Percentiles rank a stretch among this genome's conserved stretches.
phyloP scores from a whole-genome alignment of 352 stramenopile genomes.

The Saprolegnia parasitica region DNA sequence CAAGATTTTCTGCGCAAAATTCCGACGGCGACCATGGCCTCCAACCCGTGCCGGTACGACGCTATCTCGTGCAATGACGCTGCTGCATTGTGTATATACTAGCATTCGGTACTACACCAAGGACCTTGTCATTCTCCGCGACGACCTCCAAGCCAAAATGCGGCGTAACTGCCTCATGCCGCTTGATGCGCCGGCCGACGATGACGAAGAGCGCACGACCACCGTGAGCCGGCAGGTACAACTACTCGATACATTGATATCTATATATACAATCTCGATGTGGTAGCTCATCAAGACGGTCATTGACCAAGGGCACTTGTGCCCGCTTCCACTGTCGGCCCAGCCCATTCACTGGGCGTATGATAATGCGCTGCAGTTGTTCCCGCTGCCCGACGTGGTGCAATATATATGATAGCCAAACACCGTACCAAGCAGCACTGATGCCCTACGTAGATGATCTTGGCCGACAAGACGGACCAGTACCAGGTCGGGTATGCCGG shows the following conservation, averaged over 20 bases:
- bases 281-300: conserved; percentile 77
- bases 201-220: conserved; percentile 23
- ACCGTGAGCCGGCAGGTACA: conserved; percentile 11
- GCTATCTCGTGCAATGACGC: no score
- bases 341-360: conserved; percentile 93
- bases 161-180: conserved; percentile 80
- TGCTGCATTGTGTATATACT: background rate
- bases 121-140: conserved; percentile 90
- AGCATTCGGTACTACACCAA: conserved; percentile 90
- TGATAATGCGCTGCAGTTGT: conserved; percentile 89
- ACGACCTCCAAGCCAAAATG: conserved; percentile 90
- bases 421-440: background rate
- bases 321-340: conserved; percentile 78
- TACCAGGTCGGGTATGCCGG: conserved; percentile 80
- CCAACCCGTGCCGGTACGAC: conserved; percentile 87
- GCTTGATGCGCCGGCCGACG: conserved; percentile 32
- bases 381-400: conserved; percentile 88
- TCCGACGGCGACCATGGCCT: conserved; percentile 77
- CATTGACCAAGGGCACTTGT: conserved; percentile 92
- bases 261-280: background rate
- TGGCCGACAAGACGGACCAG: conserved; percentile 76
- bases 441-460: conserved; percentile 43
- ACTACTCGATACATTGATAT: background rate
- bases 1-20: conserved; percentile 61
- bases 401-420: background rate